Percentiles rank a stretch among this genome's conserved stretches.
phyloP scores from a whole-genome alignment of 1,284 basidiomycete genomes.

The Boletellus deceptivus region DNA sequence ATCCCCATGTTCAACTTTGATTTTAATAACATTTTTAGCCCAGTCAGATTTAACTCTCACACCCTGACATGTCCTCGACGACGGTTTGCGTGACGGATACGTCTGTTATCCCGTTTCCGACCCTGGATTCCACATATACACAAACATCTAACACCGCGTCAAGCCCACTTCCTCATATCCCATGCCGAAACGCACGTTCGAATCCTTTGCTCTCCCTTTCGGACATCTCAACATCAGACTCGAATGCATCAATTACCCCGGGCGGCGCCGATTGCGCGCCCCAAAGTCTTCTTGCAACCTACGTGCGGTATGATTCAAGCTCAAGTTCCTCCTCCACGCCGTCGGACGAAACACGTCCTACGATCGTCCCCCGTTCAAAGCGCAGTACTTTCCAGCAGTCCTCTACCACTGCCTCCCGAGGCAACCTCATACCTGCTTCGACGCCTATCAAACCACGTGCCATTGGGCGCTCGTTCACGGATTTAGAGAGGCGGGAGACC shows the following conservation, averaged over 20 bases:
- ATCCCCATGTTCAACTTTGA: background rate
- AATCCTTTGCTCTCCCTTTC: constrained; percentile 11
- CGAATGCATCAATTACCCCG: constrained; percentile 2
- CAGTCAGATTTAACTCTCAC: constrained; percentile 4
- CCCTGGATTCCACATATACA: constrained; percentile 31
- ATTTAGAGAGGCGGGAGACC: constrained; percentile 26
- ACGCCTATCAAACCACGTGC: constrained; percentile 32
- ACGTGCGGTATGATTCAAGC: constrained; percentile 30
- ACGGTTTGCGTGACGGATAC: constrained; percentile 35
- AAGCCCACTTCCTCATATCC: constrained; percentile 40
- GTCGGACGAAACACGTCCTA: constrained; percentile 31
- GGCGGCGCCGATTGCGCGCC: constrained; percentile 12
- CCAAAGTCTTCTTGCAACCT: constrained; percentile 12
- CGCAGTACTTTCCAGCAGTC: constrained; percentile 34
- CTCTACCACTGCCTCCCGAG: constrained; percentile 11
- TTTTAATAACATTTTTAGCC: background rate
- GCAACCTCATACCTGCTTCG: constrained; percentile 41
- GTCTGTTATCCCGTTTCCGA: constrained; percentile 37
- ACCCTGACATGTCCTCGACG: constrained; percentile 25
- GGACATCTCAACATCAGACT: constrained; percentile 14
- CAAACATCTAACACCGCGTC: constrained; percentile 51
- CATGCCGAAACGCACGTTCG: constrained; percentile 16
- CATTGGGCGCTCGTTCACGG: constrained; percentile 20
- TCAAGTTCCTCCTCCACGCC: constrained; percentile 36
- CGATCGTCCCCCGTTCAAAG: constrained; percentile 36